Conservation (phyloP, 2,329 filamentous ascomycete species). For the Trichoderma sp. region DNA sequence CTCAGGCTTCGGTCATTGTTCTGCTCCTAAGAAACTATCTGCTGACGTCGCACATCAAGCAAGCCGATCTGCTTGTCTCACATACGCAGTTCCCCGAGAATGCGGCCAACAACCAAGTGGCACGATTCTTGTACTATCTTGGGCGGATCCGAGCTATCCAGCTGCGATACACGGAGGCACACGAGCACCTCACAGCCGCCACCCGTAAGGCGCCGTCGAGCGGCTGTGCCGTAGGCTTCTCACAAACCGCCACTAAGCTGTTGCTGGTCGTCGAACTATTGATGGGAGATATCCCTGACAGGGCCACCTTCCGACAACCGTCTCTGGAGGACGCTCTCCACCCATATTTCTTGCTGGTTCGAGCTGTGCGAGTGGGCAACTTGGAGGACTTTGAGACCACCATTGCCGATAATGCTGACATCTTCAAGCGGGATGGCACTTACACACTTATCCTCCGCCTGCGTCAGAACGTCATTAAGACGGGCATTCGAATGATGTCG, state of each 20-base stretch:
- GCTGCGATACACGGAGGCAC: slow-evolving; percentile 93
- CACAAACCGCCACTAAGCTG: slow-evolving; percentile 95
- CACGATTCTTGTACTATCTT: slow-evolving; percentile 94
- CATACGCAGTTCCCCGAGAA: slow-evolving; percentile 94
- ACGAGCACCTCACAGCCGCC: slow-evolving; percentile 88
- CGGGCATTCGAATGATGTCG: slow-evolving; percentile 98
- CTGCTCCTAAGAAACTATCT: slow-evolving; percentile 94
- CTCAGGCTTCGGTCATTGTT: slow-evolving; percentile 94
- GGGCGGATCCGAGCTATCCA: slow-evolving; percentile 96
- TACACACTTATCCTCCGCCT: slow-evolving; percentile 94
- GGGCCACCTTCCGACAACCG: slow-evolving; percentile 87
- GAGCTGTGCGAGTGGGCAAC: slow-evolving; percentile 94
- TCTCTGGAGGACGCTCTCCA: slow-evolving; percentile 82
- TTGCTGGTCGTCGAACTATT: slow-evolving; percentile 91
- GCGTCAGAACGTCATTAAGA: slow-evolving; percentile 98
- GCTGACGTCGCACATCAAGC: slow-evolving; percentile 90
- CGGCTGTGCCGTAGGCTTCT: slow-evolving; percentile 86
- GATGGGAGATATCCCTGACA: slow-evolving; percentile 98
- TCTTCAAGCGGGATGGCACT: slow-evolving; percentile 89
- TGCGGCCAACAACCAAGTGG: slow-evolving; percentile 96
- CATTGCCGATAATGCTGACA: slow-evolving; percentile 75
- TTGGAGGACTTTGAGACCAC: slow-evolving; percentile 88
- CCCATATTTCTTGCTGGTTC: slow-evolving; percentile 90
- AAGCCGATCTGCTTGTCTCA: slow-evolving; percentile 91
- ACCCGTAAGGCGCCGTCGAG: slow-evolving; percentile 93